Conservation (phyloP, 352 stramenopile genomes). For the Saprolegnia diclina region DNA sequence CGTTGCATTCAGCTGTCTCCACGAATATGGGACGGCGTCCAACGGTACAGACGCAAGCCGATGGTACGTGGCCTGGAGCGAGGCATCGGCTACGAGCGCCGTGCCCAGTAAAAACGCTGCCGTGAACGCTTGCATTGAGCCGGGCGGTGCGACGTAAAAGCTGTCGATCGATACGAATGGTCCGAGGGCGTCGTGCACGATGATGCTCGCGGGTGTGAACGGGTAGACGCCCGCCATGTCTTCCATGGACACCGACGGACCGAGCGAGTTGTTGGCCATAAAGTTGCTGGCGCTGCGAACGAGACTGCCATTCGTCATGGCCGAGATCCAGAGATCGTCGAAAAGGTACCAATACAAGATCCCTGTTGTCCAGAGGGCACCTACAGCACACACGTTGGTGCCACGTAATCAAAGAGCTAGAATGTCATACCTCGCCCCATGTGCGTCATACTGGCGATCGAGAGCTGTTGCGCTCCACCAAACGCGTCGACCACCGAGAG, state of each 20-base stretch:
- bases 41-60: background rate
- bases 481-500: background rate
- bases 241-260: background rate
- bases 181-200: background rate
- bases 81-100: background rate
- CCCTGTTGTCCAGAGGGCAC: background rate
- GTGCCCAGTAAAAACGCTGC: background rate
- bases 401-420: background rate
- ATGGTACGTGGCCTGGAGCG: background rate
- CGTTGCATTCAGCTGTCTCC: background rate
- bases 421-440: background rate
- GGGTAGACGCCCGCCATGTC: background rate
- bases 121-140: background rate
- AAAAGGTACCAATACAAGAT: background rate
- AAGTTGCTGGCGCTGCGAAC: conserved; percentile 1
- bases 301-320: background rate
- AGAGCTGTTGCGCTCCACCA: background rate
- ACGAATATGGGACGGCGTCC: background rate
- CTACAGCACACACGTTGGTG: background rate
- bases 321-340: background rate
- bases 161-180: conserved; percentile 18
- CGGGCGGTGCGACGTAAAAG: background rate
- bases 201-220: background rate
- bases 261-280: background rate
- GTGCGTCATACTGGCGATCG: background rate